Conservation (phyloP, 257 asterid species). For the Fraxinus excelsior region DNA sequence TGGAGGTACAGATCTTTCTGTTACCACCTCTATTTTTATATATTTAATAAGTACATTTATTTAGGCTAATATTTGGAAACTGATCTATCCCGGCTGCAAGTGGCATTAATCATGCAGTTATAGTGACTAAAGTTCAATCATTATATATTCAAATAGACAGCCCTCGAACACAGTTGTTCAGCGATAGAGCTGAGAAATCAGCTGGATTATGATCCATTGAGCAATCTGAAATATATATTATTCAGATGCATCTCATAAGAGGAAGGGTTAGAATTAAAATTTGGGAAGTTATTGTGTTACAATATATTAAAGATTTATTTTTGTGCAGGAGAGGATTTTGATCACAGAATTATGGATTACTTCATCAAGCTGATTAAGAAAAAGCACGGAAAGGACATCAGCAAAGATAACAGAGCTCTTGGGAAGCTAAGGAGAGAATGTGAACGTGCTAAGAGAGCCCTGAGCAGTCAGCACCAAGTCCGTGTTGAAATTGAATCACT, state of each 20-base stretch:
- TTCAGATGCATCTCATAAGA: not conserved
- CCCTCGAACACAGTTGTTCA: not conserved
- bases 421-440: constrained; percentile 90
- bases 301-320: not conserved
- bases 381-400: constrained; percentile 95
- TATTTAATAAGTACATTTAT: not conserved
- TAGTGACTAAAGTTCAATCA: not conserved
- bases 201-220: not conserved
- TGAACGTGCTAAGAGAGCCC: constrained; percentile 94
- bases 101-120: not conserved
- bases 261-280: constrained; percentile 7
- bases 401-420: constrained; percentile 95
- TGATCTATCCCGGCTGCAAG: not conserved
- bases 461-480: constrained; percentile 98
- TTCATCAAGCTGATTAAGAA: constrained; percentile 95
- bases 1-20: constrained; percentile 62
- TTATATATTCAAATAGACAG: not conserved
- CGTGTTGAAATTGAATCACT: constrained; percentile 96
- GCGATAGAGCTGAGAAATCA: not conserved
- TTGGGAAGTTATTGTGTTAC: not conserved
- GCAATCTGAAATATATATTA: not conserved
- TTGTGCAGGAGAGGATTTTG: constrained; percentile 90
- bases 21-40: not conserved
- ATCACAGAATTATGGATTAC: constrained; percentile 93
- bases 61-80: not conserved